Base-by-base conservation (phyloP, 805 yeast species). In the Starmerella etchellsii region DNA sequence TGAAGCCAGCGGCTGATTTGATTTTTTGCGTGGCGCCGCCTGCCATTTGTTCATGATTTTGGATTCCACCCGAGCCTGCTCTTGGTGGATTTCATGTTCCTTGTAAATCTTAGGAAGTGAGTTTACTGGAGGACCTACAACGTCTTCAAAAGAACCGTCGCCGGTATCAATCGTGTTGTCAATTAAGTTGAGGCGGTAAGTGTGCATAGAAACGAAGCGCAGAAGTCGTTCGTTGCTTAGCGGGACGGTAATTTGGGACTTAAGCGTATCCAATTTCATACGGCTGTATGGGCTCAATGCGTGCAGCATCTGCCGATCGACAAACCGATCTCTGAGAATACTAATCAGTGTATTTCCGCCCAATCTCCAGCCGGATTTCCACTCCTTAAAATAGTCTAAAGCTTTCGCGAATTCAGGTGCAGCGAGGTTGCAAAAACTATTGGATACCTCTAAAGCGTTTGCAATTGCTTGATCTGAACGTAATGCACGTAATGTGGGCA, bases 141-240 rank as follows among this genome's bases (percentile, higher is more conserved):
- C n/a, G n/a, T n/a, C n/a, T n/a, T n/a, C n/a, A n/a, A n/a, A n/a
- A n/a, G n/a, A n/a, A n/a, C n/a, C n/a, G n/a, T n/a, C n/a, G n/a
- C n/a, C n/a, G n/a, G n/a, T n/a, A n/a, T 37, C 35, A 18, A 37
- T 22, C 2, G 41, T 32, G 3, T 31, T 30, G 16, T 39, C 37
- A 3, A 32, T 20, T 4, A 26, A 6, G 28, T 39, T 32, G 23
- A 39, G 19, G 3, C 31, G 22, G 26, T 19, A 39, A 14, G 23
- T n/a, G n/a, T n/a, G n/a, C n/a, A n/a, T n/a, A n/a, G n/a, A n/a
- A n/a, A n/a, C n/a, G n/a, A n/a, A n/a, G n/a, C n/a, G n/a, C n/a
- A n/a, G n/a, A n/a, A n/a, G n/a, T n/a, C n/a, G n/a, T n/a, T n/a
- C n/a, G n/a, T n/a, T n/a, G n/a, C n/a, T n/a, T n/a, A n/a, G n/a